Evolutionary conservation across 2,329 filamentous ascomycete species (phyloP), one percentile per base, ranked within the genome.

Genomic region (Paraconiothyrium sp.): DNA sequence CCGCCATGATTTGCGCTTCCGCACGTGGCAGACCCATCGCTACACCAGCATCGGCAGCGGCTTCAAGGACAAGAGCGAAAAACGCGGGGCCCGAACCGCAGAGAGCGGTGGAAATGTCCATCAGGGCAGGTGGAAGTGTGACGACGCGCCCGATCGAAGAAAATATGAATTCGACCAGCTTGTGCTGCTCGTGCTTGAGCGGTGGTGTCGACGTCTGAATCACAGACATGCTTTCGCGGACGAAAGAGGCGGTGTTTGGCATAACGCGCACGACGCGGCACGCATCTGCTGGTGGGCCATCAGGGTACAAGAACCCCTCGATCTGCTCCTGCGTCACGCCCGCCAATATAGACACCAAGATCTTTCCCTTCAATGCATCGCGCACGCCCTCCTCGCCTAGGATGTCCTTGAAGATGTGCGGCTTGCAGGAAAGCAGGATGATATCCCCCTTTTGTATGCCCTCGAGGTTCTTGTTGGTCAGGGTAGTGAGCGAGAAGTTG

Each of bases 171-270:
- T 86, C 88, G 20, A 93, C 85, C 11, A 94, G 84, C 20, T 72
- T 62, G 73, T 85, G 81, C 34, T 84, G 84, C 20, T 82, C 79
- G 1, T 83, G 73, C 5, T 85, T 82, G 14, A 92, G 81, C 3
- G 88, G 84, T 9, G 89, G 87, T 9, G 81, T 83, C 7, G 85
- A 83, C 0, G 85, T 88, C 51, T 88, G 89, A 67, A 97, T 90
- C 57, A 95, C 83, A 9, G 83, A 94, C 91, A 95, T 95, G 68
- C 87, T 89, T 78, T 96, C 90, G 50, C 92, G 83, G 60, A 96
- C 90, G 52, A 92, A 85, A 30, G 89, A 89, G 11, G 92, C 92
- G 0, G 91, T 94, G 81, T 96, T 96, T 69, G 92, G 92, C 87
- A 96, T 93, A 58, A 90, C 92, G 35, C 92, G 85, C 4, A 96